Evolutionary conservation across 768 basidiomycete genomes (phyloP), one percentile per base, ranked within the genome.

Genomic region (Kwoniella dendrophila): DNA sequence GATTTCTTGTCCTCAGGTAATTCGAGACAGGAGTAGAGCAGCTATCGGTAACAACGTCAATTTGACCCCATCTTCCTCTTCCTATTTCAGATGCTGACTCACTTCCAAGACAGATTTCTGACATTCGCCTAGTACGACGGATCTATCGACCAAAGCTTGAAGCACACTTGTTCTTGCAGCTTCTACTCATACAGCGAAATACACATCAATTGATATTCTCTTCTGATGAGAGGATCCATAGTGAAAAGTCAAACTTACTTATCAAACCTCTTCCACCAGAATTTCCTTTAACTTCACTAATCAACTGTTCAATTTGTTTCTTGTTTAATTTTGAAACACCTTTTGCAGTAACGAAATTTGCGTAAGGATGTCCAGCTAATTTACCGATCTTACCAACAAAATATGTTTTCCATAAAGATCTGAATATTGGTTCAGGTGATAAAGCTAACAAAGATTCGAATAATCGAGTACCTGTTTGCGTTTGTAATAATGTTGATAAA

Each of bases 291-390:
- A 93, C 81, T 71, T 92, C 90, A n/a, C 78, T 69, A 45, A 87
- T 83, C 16, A 85, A 82, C 4, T 80, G 81, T 1, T 77, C 75
- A 33, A 97, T 74, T 63, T 89, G 85, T 3, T 80, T 79, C 18
- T 78, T 81, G n/a, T 84, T 81, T 12, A 87, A 76, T 47, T 90
- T 82, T 51, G 85, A 85, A 27, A 94, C 67, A 0, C 88, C 89
- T 75, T 86, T 88, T 0, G 93, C 88, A 4, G 93, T 82, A 22
- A 97, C 93, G 70, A 92, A 99, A 74, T 98, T 99, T 12, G 90
- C 92, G 1, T 94, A 89, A 2, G 94, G 92, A 78, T 99, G 95
- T 20, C 84, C 81, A 18, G 89, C 87, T 29, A 96, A 81, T 59
- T 88, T 84, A 2, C 83, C 79, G 36, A 96, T 81, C 64, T 87